phyloP scores from a whole-genome alignment of 768 basidiomycete genomes.

The Steccherinum ochraceum region DNA sequence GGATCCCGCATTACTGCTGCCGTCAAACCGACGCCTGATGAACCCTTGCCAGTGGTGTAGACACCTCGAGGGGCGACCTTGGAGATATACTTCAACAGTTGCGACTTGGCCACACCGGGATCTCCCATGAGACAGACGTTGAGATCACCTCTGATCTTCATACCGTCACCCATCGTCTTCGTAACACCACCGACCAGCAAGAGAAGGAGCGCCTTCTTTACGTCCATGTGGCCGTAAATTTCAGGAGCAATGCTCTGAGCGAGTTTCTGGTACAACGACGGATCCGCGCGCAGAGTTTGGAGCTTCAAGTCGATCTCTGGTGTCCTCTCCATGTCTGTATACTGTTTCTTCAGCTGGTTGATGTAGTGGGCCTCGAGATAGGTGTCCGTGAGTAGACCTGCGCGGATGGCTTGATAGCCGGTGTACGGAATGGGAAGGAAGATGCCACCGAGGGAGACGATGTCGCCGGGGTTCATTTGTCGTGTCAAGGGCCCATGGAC shows the following conservation, averaged over 20 bases:
- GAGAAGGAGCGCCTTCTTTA: slow-evolving; percentile 92
- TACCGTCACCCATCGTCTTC: slow-evolving; percentile 92
- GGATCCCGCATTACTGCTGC: slow-evolving; percentile 99
- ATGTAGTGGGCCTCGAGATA: slow-evolving; percentile 91
- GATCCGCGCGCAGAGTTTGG: slow-evolving; percentile 61
- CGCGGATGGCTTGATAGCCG: slow-evolving; percentile 94
- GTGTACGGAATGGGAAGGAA: slow-evolving; percentile 98
- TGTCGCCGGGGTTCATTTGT: slow-evolving; percentile 90
- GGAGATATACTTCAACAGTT: slow-evolving; percentile 94
- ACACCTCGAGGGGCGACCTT: slow-evolving; percentile 97
- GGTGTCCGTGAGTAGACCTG: slow-evolving; percentile 94
- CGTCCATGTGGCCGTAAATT: slow-evolving; percentile 95
- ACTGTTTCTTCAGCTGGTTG: slow-evolving; percentile 95
- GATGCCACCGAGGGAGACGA: slow-evolving; percentile 92
- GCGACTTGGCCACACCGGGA: slow-evolving; percentile 98
- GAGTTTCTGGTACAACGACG: slow-evolving; percentile 79
- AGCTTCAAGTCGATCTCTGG: slow-evolving; percentile 73
- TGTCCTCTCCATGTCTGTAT: slow-evolving; percentile 89
- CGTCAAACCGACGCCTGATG: slow-evolving; percentile 96
- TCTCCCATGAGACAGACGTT: slow-evolving; percentile 99
- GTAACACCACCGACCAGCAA: slow-evolving; percentile 95
- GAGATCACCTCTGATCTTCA: slow-evolving; percentile 98
- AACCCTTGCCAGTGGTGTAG: slow-evolving; percentile 97
- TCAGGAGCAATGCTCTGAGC: slow-evolving; percentile 96
- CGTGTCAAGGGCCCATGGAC: slow-evolving; percentile 87